Base-by-base conservation (phyloP, 208 protist species). In the Trypanosoma mega region DNA sequence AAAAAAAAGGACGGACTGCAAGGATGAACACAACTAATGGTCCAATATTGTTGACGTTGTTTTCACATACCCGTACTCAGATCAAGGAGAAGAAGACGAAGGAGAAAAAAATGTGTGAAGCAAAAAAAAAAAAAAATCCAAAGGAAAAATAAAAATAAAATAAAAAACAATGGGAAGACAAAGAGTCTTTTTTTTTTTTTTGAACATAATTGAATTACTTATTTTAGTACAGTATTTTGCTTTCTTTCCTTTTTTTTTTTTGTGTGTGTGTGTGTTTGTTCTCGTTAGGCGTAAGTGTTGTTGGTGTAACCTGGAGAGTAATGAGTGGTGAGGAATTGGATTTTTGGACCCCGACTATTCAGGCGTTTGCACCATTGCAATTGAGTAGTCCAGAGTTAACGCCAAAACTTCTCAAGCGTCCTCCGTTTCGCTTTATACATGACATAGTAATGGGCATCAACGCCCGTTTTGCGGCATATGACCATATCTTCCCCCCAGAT, bases 391-490 rank as follows among this genome's bases (percentile, higher is more conserved):
- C 92, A 8, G 80, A 90, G 66, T 65, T 97, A 47, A 90, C 78
- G 14, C 58, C 67, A 23, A 97, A 97, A 58, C 69, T 90, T 16
- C 78, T 97, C 24, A 85, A 94, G 49, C 71, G 82, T 8, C 92
- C 92, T 1, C 89, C 92, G 6, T 97, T 97, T 73, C 83, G 89
- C 20, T 97, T 97, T 55, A 92, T 97, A 64, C 80, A 89, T 56
- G 92, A 96, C 55, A 83, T 97, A 44, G 80, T 96, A 11, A 68
- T 60, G 27, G 67, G 50, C 39, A 90, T 96, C 53, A 87, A 93
- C 47, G 68, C 39, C 0, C 77, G 78, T 2, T 93, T 87, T 62
- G 74, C 74, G 3, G 85, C 81, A 9, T 94, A 91, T 62, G 65
- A 72, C 21, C 77, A 91, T 49, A 60, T 96, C 16, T 82, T 95